These are phyloP conservation scores for Solanum dulcamara DNA, from an alignment of 257 asterid genomes.

Conservation along the genomic window DNA sequence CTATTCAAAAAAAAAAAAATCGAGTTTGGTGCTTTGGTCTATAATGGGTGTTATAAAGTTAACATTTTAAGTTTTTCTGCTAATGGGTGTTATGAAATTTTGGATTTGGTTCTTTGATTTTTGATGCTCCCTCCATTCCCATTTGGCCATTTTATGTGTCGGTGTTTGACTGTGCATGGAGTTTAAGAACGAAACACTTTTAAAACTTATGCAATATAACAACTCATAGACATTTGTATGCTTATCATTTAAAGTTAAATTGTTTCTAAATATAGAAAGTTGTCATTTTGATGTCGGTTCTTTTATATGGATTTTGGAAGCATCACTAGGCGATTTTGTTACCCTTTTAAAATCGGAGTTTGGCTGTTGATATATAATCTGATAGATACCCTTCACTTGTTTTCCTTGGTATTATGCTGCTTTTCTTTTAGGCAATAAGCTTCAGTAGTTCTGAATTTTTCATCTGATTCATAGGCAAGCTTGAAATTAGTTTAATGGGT, in stretches of 20 bases:
- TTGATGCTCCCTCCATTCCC: background rate
- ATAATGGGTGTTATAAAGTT: background rate
- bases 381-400: background rate
- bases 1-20: too few relatives aligned
- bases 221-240: background rate
- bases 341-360: background rate
- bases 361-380: background rate
- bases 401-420: background rate
- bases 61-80: background rate
- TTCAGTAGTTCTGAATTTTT: background rate
- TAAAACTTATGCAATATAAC: background rate
- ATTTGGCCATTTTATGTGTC: background rate
- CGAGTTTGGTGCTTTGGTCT: background rate
- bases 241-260: background rate
- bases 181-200: background rate
- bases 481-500: background rate
- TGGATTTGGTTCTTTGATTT: background rate
- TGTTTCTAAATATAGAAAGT: background rate
- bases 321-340: background rate
- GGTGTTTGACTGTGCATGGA: background rate
- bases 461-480: background rate
- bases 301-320: background rate
- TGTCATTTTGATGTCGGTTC: background rate
- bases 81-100: background rate
- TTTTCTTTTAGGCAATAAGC: background rate